Conservation (phyloP, 1,284 basidiomycete genomes). For the Cryptococcus sp. region DNA sequence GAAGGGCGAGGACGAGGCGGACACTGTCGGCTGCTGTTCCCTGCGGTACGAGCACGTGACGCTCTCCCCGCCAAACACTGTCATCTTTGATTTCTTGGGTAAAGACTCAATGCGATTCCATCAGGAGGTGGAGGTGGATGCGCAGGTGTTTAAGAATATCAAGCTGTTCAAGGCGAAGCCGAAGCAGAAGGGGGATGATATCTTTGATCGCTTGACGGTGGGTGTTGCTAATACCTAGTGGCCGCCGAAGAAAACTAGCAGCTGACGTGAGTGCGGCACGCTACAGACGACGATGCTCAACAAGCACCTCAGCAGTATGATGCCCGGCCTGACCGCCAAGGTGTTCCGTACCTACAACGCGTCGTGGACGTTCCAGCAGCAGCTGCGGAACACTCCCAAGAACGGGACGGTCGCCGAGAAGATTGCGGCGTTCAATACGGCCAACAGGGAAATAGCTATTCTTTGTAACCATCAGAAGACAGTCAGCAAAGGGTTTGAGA, state of each 20-base stretch:
- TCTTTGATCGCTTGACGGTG: conserved; percentile 92
- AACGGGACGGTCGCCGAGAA: conserved; percentile 81
- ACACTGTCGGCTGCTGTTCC: conserved; percentile 96
- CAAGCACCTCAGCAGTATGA: conserved; percentile 83
- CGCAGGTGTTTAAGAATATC: conserved; percentile 87
- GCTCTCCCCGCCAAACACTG: conserved; percentile 71
- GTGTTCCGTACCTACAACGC: conserved; percentile 99
- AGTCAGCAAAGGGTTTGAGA: conserved; percentile 84
- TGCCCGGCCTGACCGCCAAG: conserved; percentile 94
- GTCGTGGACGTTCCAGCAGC: conserved; percentile 86
- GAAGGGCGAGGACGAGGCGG: conserved; percentile 96
- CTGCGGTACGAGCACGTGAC: conserved; percentile 93
- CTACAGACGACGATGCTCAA: conserved; percentile 75
- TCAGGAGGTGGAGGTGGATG: conserved; percentile 79
- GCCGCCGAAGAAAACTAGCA: too few relatives aligned
- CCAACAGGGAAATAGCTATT: conserved; percentile 91
- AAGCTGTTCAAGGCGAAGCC: conserved; percentile 83
- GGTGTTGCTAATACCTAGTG: conserved; percentile 36
- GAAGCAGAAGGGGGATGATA: conserved; percentile 79
- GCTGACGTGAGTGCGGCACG: not conserved
- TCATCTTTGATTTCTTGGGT: conserved; percentile 92
- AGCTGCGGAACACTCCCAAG: conserved; percentile 72
- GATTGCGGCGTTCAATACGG: conserved; percentile 89
- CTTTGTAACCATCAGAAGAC: conserved; percentile 96
- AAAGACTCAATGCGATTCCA: conserved; percentile 97